Percentiles rank a stretch among this genome's conserved stretches.
phyloP scores from a whole-genome alignment of 1,284 basidiomycete species.

The Baeospora myosura region DNA sequence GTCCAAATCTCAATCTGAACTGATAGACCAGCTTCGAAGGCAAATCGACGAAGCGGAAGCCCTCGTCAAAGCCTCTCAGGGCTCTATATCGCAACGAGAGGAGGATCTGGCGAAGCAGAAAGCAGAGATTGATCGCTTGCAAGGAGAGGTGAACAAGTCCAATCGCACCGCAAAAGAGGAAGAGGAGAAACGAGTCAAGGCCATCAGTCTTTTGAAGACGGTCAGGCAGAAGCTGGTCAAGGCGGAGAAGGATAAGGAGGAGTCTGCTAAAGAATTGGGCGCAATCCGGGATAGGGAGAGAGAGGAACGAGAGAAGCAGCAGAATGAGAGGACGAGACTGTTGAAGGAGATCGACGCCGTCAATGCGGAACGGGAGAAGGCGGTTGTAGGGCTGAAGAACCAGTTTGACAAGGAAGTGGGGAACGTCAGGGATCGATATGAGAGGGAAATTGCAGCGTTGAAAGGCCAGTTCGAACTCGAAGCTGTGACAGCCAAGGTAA shows the following conservation, averaged over 20 bases:
- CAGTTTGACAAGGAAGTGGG: slow-evolving; percentile 76
- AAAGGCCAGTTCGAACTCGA: slow-evolving; percentile 75
- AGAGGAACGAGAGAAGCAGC: slow-evolving; percentile 43
- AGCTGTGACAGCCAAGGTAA: slow-evolving; percentile 66
- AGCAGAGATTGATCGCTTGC: slow-evolving; percentile 48
- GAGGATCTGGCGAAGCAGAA: slow-evolving; percentile 42
- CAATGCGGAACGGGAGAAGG: slow-evolving; percentile 65
- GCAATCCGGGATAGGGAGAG: slow-evolving; percentile 24
- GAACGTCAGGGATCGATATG: slow-evolving; percentile 55
- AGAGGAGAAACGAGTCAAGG: slow-evolving; percentile 93
- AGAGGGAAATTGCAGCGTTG: slow-evolving; percentile 63
- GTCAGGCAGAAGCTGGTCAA: slow-evolving; percentile 90
- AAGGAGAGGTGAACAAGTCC: slow-evolving; percentile 53
- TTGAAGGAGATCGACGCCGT: slow-evolving; percentile 54
- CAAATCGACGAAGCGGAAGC: slow-evolving; percentile 69
- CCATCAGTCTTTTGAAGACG: slow-evolving; percentile 82
- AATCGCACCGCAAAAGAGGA: slow-evolving; percentile 75
- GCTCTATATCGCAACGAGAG: slow-evolving; percentile 36
- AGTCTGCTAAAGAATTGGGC: slow-evolving; percentile 51
- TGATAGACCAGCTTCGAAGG: slow-evolving; percentile 61
- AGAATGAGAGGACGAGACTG: slow-evolving; percentile 47
- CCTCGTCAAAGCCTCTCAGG: slow-evolving; percentile 50
- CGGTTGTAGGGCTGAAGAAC: slow-evolving; percentile 53
- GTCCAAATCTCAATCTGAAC: slow-evolving; percentile 65
- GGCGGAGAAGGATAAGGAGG: slow-evolving; percentile 87